Evolutionary conservation across 169 alveolate genomes (phyloP).

Genomic region (Plasmodium adleri): DNA sequence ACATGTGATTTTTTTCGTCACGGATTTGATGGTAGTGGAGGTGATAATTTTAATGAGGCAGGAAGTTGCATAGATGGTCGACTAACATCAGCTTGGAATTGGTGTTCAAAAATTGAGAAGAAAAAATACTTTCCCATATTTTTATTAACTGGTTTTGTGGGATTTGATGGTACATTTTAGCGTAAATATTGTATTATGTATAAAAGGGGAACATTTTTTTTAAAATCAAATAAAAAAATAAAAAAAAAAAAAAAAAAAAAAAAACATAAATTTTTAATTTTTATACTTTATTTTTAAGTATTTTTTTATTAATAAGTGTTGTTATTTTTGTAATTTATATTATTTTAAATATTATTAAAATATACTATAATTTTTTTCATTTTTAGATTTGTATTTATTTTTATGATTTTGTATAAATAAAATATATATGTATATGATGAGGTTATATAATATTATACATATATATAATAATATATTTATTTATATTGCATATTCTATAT

Average conservation of each 20-base stretch:
- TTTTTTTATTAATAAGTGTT: no score
- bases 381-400: no score
- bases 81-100: conserved; percentile 95
- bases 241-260: not conserved
- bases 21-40: conserved; percentile 96
- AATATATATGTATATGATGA: no score
- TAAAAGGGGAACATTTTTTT: not conserved
- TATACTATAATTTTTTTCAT: no score
- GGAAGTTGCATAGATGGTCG: conserved; percentile 97
- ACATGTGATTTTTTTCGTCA: conserved; percentile 94
- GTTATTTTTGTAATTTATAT: no score
- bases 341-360: no score
- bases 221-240: conserved; percentile 1
- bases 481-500: no score
- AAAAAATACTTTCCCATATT: conserved; percentile 92
- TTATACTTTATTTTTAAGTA: no score
- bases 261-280: not conserved
- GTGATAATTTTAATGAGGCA: conserved; percentile 95
- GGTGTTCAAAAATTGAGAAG: conserved; percentile 94
- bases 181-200: not conserved
- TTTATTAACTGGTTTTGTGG: conserved; percentile 93
- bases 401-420: no score
- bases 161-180: conserved; percentile 91
- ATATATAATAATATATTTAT: no score
- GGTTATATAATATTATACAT: no score